These are phyloP conservation scores for Cystobasidiaceae sp. DNA, from an alignment of 1,284 basidiomycete genomes.

Conservation along the genomic window DNA sequence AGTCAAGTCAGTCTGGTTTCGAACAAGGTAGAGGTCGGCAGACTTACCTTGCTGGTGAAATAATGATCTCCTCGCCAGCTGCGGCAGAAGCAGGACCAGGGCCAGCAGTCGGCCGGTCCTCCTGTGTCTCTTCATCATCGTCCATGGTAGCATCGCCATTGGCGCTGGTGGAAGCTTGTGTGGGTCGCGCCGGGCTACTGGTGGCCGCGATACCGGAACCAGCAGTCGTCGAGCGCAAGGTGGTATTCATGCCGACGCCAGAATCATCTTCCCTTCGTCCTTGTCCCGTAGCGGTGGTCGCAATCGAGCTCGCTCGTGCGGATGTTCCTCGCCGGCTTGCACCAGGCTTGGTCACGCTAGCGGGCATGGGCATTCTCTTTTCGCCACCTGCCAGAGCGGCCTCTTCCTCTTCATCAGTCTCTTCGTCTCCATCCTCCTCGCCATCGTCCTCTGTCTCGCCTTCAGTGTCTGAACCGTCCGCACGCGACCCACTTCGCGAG, in stretches of 20 bases:
- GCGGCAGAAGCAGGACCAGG: neutral
- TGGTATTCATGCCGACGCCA: conserved; percentile 31
- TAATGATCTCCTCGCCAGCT: neutral
- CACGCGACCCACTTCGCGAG: conserved; percentile 36
- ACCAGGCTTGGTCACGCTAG: conserved; percentile 26
- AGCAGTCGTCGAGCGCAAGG: neutral
- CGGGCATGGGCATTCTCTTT: conserved; percentile 33
- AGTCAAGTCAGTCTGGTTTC: conserved; percentile 31
- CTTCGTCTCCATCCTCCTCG: conserved; percentile 60
- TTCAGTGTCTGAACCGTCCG: conserved; percentile 50
- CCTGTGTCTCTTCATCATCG: conserved; percentile 34
- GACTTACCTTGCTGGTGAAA: conserved; percentile 9
- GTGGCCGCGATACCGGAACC: too few relatives aligned
- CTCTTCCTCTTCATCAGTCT: conserved; percentile 55
- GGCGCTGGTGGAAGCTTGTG: neutral
- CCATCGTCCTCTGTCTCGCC: conserved; percentile 49
- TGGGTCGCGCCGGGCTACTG: neutral
- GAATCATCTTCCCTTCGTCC: conserved; percentile 24
- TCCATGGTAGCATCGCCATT: conserved; percentile 30
- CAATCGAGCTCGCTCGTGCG: conserved; percentile 17
- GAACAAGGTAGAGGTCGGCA: neutral
- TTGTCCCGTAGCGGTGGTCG: conserved; percentile 3
- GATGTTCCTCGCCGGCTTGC: conserved; percentile 8
- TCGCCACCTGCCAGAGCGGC: conserved; percentile 39
- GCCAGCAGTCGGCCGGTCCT: conserved; percentile 12